Percentiles rank a stretch among this genome's conserved stretches.
These are phyloP conservation scores for Ajuga chamaepitys DNA, from an alignment of 257 asterid species.

Conservation along the genomic window DNA sequence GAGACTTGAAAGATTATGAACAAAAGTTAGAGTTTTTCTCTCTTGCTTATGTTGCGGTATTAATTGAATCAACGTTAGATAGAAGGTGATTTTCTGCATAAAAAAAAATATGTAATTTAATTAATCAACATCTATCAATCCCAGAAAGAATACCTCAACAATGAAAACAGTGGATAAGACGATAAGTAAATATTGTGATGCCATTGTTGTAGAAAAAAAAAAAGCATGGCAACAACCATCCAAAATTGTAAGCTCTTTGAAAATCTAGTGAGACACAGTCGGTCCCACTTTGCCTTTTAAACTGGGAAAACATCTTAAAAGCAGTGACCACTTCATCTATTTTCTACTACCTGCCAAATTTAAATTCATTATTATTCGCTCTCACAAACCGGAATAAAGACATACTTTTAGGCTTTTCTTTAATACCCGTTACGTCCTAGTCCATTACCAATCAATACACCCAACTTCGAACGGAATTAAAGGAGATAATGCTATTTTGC, in stretches of 20 bases:
- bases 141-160: too few species aligned
- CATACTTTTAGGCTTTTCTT: conserved; percentile 13
- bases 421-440: neutral
- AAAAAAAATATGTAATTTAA: neutral
- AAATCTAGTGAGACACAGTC: neutral
- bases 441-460: conserved; percentile 1
- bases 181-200: too few species aligned
- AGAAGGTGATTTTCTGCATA: too few species aligned
- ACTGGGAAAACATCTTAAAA: conserved; percentile 32
- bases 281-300: conserved; percentile 37
- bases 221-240: conserved; percentile 18
- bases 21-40: too few species aligned
- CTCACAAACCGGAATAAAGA: neutral
- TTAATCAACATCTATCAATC: too few species aligned
- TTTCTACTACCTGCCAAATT: conserved; percentile 39
- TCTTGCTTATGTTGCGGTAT: too few species aligned
- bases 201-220: neutral
- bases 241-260: conserved; percentile 8
- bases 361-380: conserved; percentile 14
- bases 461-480: neutral
- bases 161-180: too few species aligned
- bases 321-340: conserved; percentile 29
- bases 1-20: too few species aligned
- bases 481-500: neutral
- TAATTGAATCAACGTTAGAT: too few species aligned